A percentile compares a stretch with the other conserved stretches of the same genome.
Conservation (phyloP, 345 rosid species). For the Sonneratia alba region DNA sequence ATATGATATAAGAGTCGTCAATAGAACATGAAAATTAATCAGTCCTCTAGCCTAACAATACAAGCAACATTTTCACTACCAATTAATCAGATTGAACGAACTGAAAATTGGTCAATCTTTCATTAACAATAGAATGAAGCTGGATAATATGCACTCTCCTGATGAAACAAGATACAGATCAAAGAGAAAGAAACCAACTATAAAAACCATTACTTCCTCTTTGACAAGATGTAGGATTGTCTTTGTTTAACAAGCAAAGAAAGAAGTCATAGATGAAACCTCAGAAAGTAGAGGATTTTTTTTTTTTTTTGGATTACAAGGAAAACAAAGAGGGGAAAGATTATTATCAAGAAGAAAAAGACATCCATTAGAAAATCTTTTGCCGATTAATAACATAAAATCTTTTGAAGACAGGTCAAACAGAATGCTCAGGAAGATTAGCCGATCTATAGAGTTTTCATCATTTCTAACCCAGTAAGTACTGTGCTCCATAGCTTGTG, state of each 20-base stretch:
- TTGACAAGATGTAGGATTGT: not conserved
- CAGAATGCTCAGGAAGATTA: not conserved
- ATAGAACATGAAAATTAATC: not conserved
- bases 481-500: not conserved
- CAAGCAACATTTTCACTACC: not conserved
- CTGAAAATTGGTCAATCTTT: not conserved
- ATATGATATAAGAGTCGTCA: not conserved
- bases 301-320: not conserved
- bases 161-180: not conserved
- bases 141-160: not conserved
- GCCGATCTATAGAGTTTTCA: too few species aligned
- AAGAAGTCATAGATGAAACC: not conserved
- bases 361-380: not conserved
- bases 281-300: not conserved
- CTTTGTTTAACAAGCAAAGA: not conserved
- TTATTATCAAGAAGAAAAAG: not conserved
- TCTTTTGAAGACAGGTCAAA: not conserved
- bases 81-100: not conserved
- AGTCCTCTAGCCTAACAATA: not conserved
- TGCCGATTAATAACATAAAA: not conserved
- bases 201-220: not conserved
- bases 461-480: not conserved
- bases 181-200: not conserved
- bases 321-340: not conserved
- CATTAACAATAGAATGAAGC: not conserved